phyloP scores from a whole-genome alignment of 495 filamentous ascomycete species.

The Tuber magnatum region DNA sequence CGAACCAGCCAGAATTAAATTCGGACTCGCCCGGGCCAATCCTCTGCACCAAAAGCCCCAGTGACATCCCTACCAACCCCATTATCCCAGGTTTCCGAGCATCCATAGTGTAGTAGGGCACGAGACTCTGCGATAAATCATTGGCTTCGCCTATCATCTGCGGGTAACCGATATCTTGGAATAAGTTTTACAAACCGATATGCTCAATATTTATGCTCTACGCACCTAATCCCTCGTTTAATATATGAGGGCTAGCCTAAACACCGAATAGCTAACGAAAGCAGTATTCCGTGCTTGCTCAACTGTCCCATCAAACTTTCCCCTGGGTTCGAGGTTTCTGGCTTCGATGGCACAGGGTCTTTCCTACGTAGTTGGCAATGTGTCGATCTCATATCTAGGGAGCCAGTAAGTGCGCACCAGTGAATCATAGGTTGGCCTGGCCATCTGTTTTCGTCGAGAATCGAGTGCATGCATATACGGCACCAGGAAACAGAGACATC shows the following conservation, averaged over 20 bases:
- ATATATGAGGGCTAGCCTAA: constrained; percentile 58
- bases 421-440: constrained; percentile 60
- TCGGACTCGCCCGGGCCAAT: constrained; percentile 48
- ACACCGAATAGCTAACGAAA: constrained; percentile 63
- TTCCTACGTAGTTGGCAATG: constrained; percentile 51
- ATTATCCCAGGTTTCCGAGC: constrained; percentile 61
- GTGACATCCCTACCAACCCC: constrained; percentile 49
- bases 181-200: constrained; percentile 13
- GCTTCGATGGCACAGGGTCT: constrained; percentile 54
- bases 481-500: constrained; percentile 64
- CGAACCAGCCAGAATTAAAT: constrained; percentile 38
- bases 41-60: constrained; percentile 55
- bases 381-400: not conserved
- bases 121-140: constrained; percentile 51
- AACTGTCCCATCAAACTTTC: constrained; percentile 56
- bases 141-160: constrained; percentile 47
- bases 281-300: constrained; percentile 51
- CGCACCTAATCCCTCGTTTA: constrained; percentile 52
- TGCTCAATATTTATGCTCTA: not conserved
- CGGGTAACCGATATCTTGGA: constrained; percentile 52
- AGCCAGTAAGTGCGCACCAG: constrained; percentile 47
- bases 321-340: constrained; percentile 47
- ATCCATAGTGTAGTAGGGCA: constrained; percentile 61
- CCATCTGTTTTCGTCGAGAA: constrained; percentile 59
- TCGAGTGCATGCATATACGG: constrained; percentile 54